These are phyloP conservation scores for Pterulicium gracile DNA, from an alignment of 1,284 basidiomycete species.

Conservation along the genomic window DNA sequence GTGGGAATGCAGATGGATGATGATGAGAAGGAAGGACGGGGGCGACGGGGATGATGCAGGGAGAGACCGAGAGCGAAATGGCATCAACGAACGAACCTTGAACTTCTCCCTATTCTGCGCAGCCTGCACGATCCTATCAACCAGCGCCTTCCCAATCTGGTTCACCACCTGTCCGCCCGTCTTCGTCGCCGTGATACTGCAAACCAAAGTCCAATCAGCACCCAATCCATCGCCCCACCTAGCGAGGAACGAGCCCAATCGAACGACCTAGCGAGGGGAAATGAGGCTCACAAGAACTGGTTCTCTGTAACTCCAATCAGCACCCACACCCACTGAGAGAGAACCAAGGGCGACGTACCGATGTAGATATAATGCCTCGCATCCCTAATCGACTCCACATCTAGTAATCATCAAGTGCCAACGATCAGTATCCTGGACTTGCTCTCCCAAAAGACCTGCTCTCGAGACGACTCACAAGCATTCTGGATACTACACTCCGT, in stretches of 20 bases:
- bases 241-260: no score
- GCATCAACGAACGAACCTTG: slow-evolving; percentile 46
- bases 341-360: slow-evolving; percentile 31
- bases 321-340: slow-evolving; percentile 6
- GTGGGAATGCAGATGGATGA: no score
- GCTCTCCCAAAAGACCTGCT: no score
- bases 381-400: slow-evolving; percentile 75
- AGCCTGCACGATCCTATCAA: slow-evolving; percentile 78
- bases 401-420: slow-evolving; percentile 28
- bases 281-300: slow-evolving; percentile 78
- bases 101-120: slow-evolving; percentile 64
- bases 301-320: slow-evolving; percentile 56
- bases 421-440: slow-evolving; percentile 4
- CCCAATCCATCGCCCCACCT: no score
- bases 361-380: slow-evolving; percentile 87
- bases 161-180: slow-evolving; percentile 67
- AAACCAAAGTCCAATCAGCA: no score
- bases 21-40: no score
- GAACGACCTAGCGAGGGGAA: no score
- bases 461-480: slow-evolving; percentile 77
- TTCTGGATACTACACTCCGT: slow-evolving; percentile 81
- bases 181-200: slow-evolving; percentile 68
- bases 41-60: no score
- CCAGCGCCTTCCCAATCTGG: slow-evolving; percentile 72
- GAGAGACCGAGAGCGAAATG: no score